Percentiles rank a stretch among this genome's conserved stretches.
phyloP scores from a whole-genome alignment of 352 stramenopile genomes.

The Elongisporangium anandrum region DNA sequence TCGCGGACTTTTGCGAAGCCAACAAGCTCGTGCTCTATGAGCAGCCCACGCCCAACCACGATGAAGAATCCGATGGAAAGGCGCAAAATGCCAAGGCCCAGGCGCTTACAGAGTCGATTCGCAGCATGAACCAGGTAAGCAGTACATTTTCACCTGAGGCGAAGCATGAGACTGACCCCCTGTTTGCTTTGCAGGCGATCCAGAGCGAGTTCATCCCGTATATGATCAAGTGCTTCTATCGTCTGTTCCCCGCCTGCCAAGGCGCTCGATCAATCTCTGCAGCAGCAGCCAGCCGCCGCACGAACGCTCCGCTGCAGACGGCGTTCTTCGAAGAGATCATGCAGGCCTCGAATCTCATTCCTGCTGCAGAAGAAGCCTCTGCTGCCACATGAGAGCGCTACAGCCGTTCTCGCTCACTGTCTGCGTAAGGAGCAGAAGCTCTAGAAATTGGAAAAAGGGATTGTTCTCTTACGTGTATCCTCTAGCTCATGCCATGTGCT shows the following conservation, averaged over 20 bases:
- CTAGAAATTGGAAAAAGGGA: not conserved
- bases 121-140: slow-evolving; percentile 54
- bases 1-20: slow-evolving; percentile 48
- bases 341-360: slow-evolving; percentile 10
- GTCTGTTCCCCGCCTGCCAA: slow-evolving; percentile 33
- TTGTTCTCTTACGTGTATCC: not conserved
- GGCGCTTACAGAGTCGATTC: slow-evolving; percentile 31
- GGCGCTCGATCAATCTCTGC: slow-evolving; percentile 2
- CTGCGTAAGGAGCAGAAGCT: not conserved
- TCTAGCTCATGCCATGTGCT: not conserved
- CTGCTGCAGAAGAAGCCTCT: slow-evolving; percentile 24
- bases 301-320: slow-evolving; percentile 8
- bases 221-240: slow-evolving; percentile 68
- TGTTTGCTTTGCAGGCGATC: slow-evolving; percentile 31
- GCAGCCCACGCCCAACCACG: not conserved
- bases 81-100: slow-evolving; percentile 17
- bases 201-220: slow-evolving; percentile 58
- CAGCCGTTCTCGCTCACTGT: too few species aligned
- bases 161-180: not conserved
- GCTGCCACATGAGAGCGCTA: slow-evolving; percentile 7
- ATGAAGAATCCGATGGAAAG: slow-evolving; percentile 4
- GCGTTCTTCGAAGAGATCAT: slow-evolving; percentile 41
- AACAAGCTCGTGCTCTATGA: slow-evolving; percentile 36
- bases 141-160: not conserved
- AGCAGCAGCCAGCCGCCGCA: slow-evolving; percentile 14